Conservation (phyloP, 2,329 filamentous ascomycete species). For the Tothia fuscella region DNA sequence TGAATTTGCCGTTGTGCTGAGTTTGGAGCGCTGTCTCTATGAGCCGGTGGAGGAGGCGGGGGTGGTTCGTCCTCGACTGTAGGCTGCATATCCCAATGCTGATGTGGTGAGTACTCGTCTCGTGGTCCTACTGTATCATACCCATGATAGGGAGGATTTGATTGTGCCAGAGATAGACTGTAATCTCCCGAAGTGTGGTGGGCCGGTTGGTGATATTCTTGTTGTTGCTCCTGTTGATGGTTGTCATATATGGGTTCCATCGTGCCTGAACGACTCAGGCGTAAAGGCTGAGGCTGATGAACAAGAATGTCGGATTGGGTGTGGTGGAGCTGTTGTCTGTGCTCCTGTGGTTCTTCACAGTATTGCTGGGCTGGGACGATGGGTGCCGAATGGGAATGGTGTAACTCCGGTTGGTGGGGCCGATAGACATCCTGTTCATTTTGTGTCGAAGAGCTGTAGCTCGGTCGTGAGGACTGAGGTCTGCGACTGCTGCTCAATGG, state of each 20-base stretch:
- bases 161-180: not conserved
- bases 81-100: not conserved
- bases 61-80: slow-evolving; percentile 10
- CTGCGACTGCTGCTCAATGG: slow-evolving; percentile 6
- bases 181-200: no score
- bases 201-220: not conserved
- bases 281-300: slow-evolving; percentile 4
- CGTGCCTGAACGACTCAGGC: not conserved
- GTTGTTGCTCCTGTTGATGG: not conserved
- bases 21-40: slow-evolving; percentile 23
- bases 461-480: not conserved
- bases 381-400: slow-evolving; percentile 8
- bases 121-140: not conserved
- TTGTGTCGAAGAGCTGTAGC: not conserved
- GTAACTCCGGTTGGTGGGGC: not conserved
- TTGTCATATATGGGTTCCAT: not conserved
- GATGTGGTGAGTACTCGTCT: not conserved
- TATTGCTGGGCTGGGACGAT: not conserved
- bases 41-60: slow-evolving; percentile 26
- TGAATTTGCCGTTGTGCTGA: slow-evolving; percentile 13
- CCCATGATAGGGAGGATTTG: slow-evolving; percentile 1
- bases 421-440: not conserved
- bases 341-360: not conserved
- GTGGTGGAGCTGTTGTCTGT: slow-evolving; percentile 3
- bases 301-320: slow-evolving; percentile 7